Evolutionary conservation across 2,329 filamentous ascomycete species (phyloP).

Genomic region (Cytospora leucostoma): DNA sequence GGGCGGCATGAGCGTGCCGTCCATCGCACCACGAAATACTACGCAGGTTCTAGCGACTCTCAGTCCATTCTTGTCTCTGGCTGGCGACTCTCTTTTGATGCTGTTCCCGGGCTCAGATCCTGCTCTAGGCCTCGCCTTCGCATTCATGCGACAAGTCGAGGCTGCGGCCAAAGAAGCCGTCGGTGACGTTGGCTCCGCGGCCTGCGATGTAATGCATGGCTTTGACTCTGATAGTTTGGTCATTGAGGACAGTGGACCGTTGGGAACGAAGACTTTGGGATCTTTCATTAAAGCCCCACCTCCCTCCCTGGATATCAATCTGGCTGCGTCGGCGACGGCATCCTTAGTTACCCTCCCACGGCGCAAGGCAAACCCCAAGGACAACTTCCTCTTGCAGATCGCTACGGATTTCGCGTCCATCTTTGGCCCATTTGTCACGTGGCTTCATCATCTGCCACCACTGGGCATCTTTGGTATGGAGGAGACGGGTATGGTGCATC

Average conservation of each 20-base stretch:
- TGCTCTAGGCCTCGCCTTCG: slow-evolving; percentile 25
- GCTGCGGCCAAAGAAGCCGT: slow-evolving; percentile 29
- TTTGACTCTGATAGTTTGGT: slow-evolving; percentile 30
- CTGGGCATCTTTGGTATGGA: slow-evolving; percentile 20
- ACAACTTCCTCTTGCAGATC: slow-evolving; percentile 26
- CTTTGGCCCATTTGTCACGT: slow-evolving; percentile 18
- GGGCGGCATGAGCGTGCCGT: slow-evolving; percentile 6
- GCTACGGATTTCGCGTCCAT: slow-evolving; percentile 22
- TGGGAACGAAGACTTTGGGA: slow-evolving; percentile 29
- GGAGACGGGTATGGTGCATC: slow-evolving; percentile 20
- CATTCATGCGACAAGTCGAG: slow-evolving; percentile 28
- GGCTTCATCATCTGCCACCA: slow-evolving; percentile 20
- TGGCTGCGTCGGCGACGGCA: slow-evolving; percentile 24
- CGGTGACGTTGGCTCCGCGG: slow-evolving; percentile 22
- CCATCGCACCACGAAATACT: slow-evolving; percentile 16
- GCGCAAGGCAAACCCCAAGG: slow-evolving; percentile 26
- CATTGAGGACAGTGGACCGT: slow-evolving; percentile 29
- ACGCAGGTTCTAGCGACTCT: slow-evolving; percentile 29
- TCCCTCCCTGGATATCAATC: slow-evolving; percentile 25
- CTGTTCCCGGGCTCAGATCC: slow-evolving; percentile 30
- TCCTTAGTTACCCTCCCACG: slow-evolving; percentile 16
- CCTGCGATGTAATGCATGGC: slow-evolving; percentile 30
- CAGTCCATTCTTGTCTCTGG: slow-evolving; percentile 27
- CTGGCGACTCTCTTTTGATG: slow-evolving; percentile 23
- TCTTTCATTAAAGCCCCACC: slow-evolving; percentile 30